Evolutionary conservation across 2,329 filamentous ascomycete genomes (phyloP).

Genomic region (Colletotrichum sojae): DNA sequence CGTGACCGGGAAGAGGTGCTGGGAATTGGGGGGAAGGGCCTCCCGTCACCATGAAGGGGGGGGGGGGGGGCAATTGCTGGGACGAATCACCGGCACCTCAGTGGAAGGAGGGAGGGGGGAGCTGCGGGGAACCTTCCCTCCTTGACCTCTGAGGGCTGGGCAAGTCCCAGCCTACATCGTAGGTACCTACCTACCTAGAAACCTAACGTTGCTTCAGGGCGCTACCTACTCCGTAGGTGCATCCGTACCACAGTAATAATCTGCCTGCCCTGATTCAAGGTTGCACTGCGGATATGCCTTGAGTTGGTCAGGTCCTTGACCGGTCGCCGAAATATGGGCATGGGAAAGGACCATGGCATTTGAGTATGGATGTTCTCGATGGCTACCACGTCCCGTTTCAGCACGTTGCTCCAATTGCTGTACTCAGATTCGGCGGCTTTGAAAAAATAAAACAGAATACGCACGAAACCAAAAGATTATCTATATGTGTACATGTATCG

Average conservation of each 20-base stretch:
- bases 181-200: not conserved
- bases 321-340: constrained; percentile 13
- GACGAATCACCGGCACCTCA: no score
- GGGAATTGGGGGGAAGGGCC: constrained; percentile 4
- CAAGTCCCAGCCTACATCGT: no score
- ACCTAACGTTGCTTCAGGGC: constrained; percentile 9
- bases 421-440: not conserved
- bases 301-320: not conserved
- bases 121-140: not conserved
- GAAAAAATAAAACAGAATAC: not conserved
- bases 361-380: not conserved
- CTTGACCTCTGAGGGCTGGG: no score
- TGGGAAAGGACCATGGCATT: constrained; percentile 11
- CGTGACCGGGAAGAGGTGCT: constrained; percentile 20
- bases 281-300: not conserved
- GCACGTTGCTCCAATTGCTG: no score
- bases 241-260: no score
- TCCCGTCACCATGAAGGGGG: not conserved
- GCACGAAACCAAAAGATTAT: not conserved
- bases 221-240: not conserved
- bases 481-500: no score
- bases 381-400: no score
- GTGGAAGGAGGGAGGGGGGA: not conserved
- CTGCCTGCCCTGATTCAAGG: not conserved
- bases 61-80: no score